Conservation (phyloP, 2,329 filamentous ascomycete species). For the Trichoderma semiorbis region DNA sequence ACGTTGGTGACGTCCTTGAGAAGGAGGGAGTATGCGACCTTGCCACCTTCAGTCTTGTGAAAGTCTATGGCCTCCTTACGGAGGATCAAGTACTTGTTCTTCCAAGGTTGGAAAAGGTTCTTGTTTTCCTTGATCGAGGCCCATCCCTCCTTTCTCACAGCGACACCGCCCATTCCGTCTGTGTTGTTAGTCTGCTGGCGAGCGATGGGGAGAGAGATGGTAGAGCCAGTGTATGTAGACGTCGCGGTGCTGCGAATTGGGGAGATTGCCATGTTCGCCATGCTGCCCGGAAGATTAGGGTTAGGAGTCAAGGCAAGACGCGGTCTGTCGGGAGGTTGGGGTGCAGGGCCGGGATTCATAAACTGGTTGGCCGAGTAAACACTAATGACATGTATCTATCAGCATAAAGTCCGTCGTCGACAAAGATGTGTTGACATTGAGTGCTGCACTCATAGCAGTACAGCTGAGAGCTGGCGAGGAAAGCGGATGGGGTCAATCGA, state of each 20-base stretch:
- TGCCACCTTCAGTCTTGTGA: constrained; percentile 84
- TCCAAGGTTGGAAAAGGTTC: constrained; percentile 81
- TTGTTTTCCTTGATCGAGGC: constrained; percentile 88
- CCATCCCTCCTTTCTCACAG: constrained; percentile 77
- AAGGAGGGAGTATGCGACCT: constrained; percentile 79
- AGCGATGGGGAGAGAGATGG: constrained; percentile 67
- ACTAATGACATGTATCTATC: constrained; percentile 33
- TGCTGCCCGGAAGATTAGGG: constrained; percentile 70
- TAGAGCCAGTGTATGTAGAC: constrained; percentile 67
- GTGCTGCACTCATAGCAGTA: not conserved
- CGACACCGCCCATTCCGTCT: constrained; percentile 64
- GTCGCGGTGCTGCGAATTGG: constrained; percentile 64
- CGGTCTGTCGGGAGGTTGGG: constrained; percentile 82
- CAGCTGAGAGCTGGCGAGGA: not conserved
- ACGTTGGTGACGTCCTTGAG: constrained; percentile 88
- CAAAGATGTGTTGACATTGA: not conserved
- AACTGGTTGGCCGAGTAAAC: constrained; percentile 66
- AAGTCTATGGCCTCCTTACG: constrained; percentile 93
- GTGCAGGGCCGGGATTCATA: constrained; percentile 96
- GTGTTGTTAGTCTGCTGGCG: constrained; percentile 59
- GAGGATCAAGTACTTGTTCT: constrained; percentile 86
- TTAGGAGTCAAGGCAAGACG: constrained; percentile 76
- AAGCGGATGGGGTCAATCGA: not conserved
- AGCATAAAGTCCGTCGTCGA: constrained; percentile 16
- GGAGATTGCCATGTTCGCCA: constrained; percentile 74